Evolutionary conservation across 1,284 basidiomycete species (phyloP), one percentile per base, ranked within the genome.

Genomic region (Rhodotorula sp.): DNA sequence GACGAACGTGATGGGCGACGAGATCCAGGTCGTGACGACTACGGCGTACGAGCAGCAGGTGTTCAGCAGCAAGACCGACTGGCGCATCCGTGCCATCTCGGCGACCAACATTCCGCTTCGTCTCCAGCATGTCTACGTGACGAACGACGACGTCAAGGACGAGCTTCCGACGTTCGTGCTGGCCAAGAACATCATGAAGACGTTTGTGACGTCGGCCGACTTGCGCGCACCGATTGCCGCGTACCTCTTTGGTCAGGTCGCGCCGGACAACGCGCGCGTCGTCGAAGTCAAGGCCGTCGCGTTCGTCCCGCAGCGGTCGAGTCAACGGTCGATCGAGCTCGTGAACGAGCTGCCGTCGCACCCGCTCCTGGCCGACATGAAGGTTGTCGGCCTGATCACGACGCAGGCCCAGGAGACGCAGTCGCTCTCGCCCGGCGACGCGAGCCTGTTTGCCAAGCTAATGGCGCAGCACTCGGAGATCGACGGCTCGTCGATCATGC

Each of bases 41-140:
- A 97, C 96, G 70, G 95, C 93, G 81, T 99, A 99, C 82, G 97
- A 97, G 83, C 93, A 97, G 80, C 91, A 94, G 80, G 91, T 93
- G 34, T 99, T 99, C 84, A 94, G 92, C 81, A 93, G 91, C 85
- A 99, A 99, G 85, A 97, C 95, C 20, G 97, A 99, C 82, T 99
- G 97, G 97, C 92, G 97, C 31, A 78, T 79, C 60, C 76, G 80
- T 16, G 79, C 79, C 48, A 79, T 79, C 69, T 76, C 77, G 65
- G 91, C 97, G 0, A 99, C 95, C 57, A 95, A 99, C 82, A 86
- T 99, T 73, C 90, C 96, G 23, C 89, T 99, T 64, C 92, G 97
- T 80, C 86, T 97, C 71, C 96, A 98, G 82, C 94, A 99, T 81
- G 95, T 98, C 81, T 98, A 97, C 81, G 97, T 99, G 54, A 97